phyloP scores from a whole-genome alignment of 176 grass and related monocot genomes.

The Avena sativa region DNA sequence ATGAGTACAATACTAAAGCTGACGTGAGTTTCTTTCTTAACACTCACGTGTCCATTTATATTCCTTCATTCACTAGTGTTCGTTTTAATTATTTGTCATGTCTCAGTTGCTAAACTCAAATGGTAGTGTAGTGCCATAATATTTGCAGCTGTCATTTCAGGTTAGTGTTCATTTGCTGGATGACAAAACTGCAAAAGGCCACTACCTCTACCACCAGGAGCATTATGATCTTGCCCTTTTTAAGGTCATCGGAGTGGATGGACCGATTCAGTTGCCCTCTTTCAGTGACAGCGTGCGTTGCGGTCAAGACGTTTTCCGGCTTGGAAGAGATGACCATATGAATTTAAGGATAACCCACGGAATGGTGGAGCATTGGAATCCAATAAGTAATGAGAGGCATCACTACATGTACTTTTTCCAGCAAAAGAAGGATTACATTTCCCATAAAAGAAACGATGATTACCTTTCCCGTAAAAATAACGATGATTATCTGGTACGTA shows the following conservation, averaged over 20 bases:
- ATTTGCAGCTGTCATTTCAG: not conserved
- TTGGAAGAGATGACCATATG: not conserved
- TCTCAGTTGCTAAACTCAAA: not conserved
- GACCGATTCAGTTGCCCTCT: not conserved
- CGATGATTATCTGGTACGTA: not conserved
- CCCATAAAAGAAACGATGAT: not conserved
- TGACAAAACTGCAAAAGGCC: not conserved
- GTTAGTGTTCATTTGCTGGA: not conserved
- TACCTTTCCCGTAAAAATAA: not conserved
- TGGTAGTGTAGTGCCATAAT: not conserved
- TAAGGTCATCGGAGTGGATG: not conserved
- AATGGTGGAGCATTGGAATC: not conserved
- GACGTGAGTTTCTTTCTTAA: not conserved
- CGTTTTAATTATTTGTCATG: not conserved
- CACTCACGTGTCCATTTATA: not conserved
- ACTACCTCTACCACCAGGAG: constrained; percentile 20
- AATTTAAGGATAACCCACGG: constrained; percentile 12
- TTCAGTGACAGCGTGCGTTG: not conserved
- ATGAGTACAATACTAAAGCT: not conserved
- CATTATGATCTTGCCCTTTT: constrained; percentile 35
- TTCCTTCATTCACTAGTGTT: too few relatives aligned
- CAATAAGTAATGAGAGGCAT: not conserved
- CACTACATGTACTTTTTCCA: constrained; percentile 6
- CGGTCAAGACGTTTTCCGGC: not conserved
- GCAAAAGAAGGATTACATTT: too few relatives aligned